Percentiles rank a stretch among this genome's conserved stretches.
phyloP scores from a whole-genome alignment of 1,284 basidiomycete genomes.

The Rhodotorula sp. region DNA sequence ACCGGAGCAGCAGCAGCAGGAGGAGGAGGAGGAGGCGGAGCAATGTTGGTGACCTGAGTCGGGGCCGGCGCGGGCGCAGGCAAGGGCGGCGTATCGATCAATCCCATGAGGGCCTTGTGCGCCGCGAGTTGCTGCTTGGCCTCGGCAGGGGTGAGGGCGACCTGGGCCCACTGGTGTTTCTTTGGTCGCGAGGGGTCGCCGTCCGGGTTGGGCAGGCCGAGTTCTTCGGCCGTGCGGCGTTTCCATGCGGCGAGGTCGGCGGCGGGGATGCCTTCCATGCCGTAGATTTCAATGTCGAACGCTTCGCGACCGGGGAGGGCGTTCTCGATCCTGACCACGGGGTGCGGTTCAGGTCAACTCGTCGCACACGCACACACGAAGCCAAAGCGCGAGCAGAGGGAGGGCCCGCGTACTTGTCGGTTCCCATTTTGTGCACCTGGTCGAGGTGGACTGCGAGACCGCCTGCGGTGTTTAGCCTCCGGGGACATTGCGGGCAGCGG shows the following conservation, averaged over 20 bases:
- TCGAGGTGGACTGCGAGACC: slow-evolving; percentile 98
- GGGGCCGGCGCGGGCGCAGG: background rate
- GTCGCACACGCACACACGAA: too few species aligned
- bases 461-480: slow-evolving; percentile 93
- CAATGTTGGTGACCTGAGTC: slow-evolving; percentile 35
- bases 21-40: slow-evolving; percentile 18
- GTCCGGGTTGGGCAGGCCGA: slow-evolving; percentile 78
- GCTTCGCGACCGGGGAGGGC: slow-evolving; percentile 93
- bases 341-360: too few species aligned
- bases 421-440: slow-evolving; percentile 96
- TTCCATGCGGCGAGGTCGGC: slow-evolving; percentile 94
- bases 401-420: slow-evolving; percentile 67
- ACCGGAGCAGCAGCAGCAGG: background rate
- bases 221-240: slow-evolving; percentile 84
- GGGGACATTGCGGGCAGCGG: slow-evolving; percentile 75
- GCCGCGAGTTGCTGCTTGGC: slow-evolving; percentile 78
- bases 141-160: slow-evolving; percentile 65
- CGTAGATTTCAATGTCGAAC: slow-evolving; percentile 98
- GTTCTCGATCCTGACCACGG: slow-evolving; percentile 77
- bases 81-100: background rate
- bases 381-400: background rate
- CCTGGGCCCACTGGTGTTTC: slow-evolving; percentile 72
- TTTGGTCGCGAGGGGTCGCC: slow-evolving; percentile 60
- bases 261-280: slow-evolving; percentile 96
- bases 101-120: slow-evolving; percentile 82